Base-by-base conservation (phyloP, 1,139 yeast species). In the Protomyces gravidus region DNA sequence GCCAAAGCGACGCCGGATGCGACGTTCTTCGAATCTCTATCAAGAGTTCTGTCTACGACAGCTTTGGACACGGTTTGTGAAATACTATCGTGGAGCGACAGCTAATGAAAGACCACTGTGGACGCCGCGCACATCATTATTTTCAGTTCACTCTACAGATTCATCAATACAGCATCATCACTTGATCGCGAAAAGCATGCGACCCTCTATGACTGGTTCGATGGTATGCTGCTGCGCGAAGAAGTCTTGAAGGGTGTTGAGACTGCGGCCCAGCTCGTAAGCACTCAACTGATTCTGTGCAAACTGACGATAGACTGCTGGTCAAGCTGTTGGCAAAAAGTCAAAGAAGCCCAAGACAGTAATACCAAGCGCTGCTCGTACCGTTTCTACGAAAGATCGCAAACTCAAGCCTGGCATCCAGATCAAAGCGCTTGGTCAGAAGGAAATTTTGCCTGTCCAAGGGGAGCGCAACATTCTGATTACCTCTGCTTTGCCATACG, bases 401-500 rank as follows among this genome's bases (percentile, higher is more conserved):
- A 17, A 80, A 79, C 7, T 73, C 72, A 61, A 68, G 73, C 23
- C 79, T 78, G 17, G 73, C 73, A 62, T 51, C 26, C 58, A 60
- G 23, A 59, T 61, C 60, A 51, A 65, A 9, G 59, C 50, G 17
- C 55, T 74, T 28, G 74, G 72, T 56, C 73, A 66, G 9, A 64
- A 66, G 51, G 71, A 73, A 61, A 52, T 67, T 47, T 68, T 78
- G 61, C 97, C 97, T 62, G 81, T 81, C 66, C 76, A 79, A 19
- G 80, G 80, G 58, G 86, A 86, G 73, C 80, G 86, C 70, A 92
- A 92, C 72, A 81, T 92, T 61, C 78, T 92, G 67, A 84, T 92
- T 69, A 90, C 98, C 1, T 90, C 97, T 25, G 97, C 99, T 33
- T 80, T 92, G 68, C 99, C 99, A 13, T 92, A 92, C 69, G 98